Evolutionary conservation across 768 basidiomycete genomes (phyloP).

Genomic region (Mycena floridula): DNA sequence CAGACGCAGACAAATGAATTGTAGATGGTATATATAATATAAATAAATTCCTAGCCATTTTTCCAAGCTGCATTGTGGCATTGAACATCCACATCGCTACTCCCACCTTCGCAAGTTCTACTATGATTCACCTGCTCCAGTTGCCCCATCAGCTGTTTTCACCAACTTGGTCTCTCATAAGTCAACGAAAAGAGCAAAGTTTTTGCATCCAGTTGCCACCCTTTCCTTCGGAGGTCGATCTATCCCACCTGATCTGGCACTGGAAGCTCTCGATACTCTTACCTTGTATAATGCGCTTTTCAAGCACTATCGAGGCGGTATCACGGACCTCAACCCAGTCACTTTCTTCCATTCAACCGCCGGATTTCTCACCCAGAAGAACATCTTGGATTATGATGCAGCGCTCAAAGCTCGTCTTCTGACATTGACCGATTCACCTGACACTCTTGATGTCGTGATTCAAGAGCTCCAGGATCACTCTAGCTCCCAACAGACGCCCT

Average conservation of each 20-base stretch:
- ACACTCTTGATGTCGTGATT: too few species aligned
- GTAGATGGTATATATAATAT: too few species aligned
- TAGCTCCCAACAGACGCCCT: too few species aligned
- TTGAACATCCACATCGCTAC: constrained; percentile 64
- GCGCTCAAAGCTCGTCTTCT: constrained; percentile 40
- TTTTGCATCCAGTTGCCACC: constrained; percentile 58
- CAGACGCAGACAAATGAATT: too few species aligned
- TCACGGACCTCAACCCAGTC: constrained; percentile 32
- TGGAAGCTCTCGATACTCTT: constrained; percentile 56
- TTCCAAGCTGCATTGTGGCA: too few species aligned
- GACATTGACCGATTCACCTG: constrained; percentile 2
- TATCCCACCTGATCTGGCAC: constrained; percentile 56
- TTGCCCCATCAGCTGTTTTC: constrained; percentile 20
- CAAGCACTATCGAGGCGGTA: constrained; percentile 11
- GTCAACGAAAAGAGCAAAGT: constrained; percentile 36
- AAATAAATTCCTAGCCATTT: too few species aligned
- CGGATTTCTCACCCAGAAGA: constrained; percentile 45
- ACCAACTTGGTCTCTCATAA: constrained; percentile 31
- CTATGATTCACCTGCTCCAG: constrained; percentile 23
- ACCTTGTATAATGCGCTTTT: constrained; percentile 42
- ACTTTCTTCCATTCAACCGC: constrained; percentile 35
- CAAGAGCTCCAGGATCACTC: too few species aligned
- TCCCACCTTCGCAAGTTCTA: constrained; percentile 68
- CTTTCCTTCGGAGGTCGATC: constrained; percentile 45
- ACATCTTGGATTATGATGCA: constrained; percentile 53